Percentiles rank a stretch among this genome's conserved stretches.
These are phyloP conservation scores for Malassezia dermatis DNA, from an alignment of 1,284 basidiomycete species.

Conservation along the genomic window DNA sequence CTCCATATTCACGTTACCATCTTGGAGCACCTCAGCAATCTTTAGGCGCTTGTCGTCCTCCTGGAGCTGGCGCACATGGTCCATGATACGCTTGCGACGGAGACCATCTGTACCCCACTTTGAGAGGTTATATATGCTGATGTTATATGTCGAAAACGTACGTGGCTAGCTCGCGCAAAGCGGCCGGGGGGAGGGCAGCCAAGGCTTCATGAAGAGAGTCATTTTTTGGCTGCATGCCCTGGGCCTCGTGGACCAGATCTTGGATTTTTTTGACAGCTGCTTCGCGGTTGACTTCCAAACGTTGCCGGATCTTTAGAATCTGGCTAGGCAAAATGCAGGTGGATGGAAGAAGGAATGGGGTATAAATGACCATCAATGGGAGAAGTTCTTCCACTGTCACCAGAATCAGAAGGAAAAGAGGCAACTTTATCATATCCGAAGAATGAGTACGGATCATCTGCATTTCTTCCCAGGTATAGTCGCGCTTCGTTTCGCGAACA, in stretches of 20 bases:
- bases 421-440: conserved; percentile 54
- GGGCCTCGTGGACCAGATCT: conserved; percentile 9
- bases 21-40: conserved; percentile 9
- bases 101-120: conserved; percentile 27
- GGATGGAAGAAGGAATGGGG: conserved; percentile 71
- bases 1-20: conserved; percentile 18
- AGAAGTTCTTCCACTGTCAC: conserved; percentile 69
- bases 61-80: conserved; percentile 27
- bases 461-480: conserved; percentile 26
- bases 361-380: conserved; percentile 72
- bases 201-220: conserved; percentile 12
- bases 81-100: conserved; percentile 21
- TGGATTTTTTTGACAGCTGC: conserved; percentile 22
- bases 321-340: conserved; percentile 78
- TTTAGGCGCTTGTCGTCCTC: conserved; percentile 28
- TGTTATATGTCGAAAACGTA: neutral
- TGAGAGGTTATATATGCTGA: conserved; percentile 23
- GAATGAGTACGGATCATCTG: conserved; percentile 31
- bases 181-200: conserved; percentile 11
- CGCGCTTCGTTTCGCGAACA: conserved; percentile 18
- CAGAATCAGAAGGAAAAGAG: conserved; percentile 68
- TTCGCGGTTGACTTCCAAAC: conserved; percentile 31
- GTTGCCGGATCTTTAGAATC: conserved; percentile 49
- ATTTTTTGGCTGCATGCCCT: conserved; percentile 1
- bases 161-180: conserved; percentile 19